Base-by-base conservation (phyloP, 371 early-diverging fungal species). In the Capillidium heterosporum region DNA sequence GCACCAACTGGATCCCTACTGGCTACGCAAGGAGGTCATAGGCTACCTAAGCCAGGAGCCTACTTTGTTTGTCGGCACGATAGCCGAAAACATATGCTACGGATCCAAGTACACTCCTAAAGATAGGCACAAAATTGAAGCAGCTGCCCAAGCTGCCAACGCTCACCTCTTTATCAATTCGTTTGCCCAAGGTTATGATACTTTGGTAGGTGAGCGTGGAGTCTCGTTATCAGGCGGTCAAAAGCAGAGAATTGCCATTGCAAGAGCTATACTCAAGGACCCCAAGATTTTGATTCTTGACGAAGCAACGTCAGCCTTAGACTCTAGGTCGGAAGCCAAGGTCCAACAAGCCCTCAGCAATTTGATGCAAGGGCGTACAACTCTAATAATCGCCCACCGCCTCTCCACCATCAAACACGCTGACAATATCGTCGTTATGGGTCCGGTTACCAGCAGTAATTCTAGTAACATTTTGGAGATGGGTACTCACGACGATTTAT, bases 251-350 rank as follows among this genome's bases (percentile, higher is more conserved):
- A 68, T 81, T 58, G 65, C 71, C 17, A 68, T 79, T 49, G 72
- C 79, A n/a, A 63, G 81, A 54, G 73, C 71, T 4, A 50, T 73
- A 49, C 70, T 92, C 59, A 75, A 78, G 57, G 74, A 86, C 55
- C 84, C 85, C 19, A 69, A 66, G 43, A 79, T 92, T 4, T 67
- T 92, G 31, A 63, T 94, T 10, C 67, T 94, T 15, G 97, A 96
- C 62, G 97, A 96, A 61, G 90, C 95, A 1, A 95, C 97, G 0
- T 80, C 84, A 10, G 89, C 91, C 0, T 65, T 91, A 17, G 91
- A 91, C 64, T 75, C 77, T 35, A 74, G 81, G 61, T 76, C 80
- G 44, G 95, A 97, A 66, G 73, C 71, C 47, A 61, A 82, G 7
- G 84, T 95, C 15, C 87, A 92, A 61, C 73, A 75, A 35, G 89